These are phyloP conservation scores for Sordariomycetes sp. DNA, from an alignment of 2,329 filamentous ascomycete species.

Conservation along the genomic window DNA sequence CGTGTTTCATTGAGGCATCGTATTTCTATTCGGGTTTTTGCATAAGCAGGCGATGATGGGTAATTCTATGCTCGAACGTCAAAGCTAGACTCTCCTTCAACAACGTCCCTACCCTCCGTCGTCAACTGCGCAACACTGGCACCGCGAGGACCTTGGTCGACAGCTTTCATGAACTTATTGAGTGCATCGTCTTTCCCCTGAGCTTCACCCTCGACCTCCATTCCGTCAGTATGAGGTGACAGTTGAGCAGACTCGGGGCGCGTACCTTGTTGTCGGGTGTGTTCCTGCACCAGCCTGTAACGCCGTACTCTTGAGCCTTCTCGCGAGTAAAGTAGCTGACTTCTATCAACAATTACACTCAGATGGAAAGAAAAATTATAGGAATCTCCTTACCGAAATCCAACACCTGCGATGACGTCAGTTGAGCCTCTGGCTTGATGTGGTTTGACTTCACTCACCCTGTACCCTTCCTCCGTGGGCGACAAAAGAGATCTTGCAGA, in stretches of 20 bases:
- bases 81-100: conserved; percentile 62
- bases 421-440: conserved; percentile 5
- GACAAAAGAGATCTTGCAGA: conserved; percentile 47
- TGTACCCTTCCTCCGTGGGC: conserved; percentile 59
- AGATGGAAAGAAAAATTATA: neutral
- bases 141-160: conserved; percentile 64
- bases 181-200: conserved; percentile 64
- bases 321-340: conserved; percentile 44
- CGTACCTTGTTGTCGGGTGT: conserved; percentile 44
- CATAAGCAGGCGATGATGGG: neutral
- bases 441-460: conserved; percentile 33
- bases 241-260: neutral
- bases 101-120: conserved; percentile 53
- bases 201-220: conserved; percentile 78
- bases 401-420: conserved; percentile 37
- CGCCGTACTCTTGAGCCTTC: conserved; percentile 35
- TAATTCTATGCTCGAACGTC: conserved; percentile 32
- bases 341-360: neutral
- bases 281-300: conserved; percentile 57
- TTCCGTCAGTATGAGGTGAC: conserved; percentile 6
- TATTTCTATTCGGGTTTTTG: too few species aligned
- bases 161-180: conserved; percentile 60
- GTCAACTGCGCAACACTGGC: conserved; percentile 69
- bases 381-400: conserved; percentile 35
- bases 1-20: neutral